Evolutionary conservation across 163 green algal genomes (phyloP).

Genomic region (Botryococcus braunii): DNA sequence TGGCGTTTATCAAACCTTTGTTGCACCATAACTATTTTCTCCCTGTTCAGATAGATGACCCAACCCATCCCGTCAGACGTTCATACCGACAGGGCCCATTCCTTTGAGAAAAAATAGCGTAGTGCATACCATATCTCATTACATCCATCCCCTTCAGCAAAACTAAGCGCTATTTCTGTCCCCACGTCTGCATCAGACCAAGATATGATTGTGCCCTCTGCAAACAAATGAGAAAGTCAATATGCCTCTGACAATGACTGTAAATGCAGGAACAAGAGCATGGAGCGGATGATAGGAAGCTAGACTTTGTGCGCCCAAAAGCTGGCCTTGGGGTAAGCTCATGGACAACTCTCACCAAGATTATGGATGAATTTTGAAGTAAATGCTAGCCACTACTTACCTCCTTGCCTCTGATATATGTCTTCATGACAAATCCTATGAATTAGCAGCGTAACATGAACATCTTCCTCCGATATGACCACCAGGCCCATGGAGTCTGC

Average conservation of each 20-base stretch:
- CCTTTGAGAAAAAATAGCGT: too few relatives aligned
- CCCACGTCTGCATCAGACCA: constrained; percentile 82
- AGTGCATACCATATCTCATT: constrained; percentile 63
- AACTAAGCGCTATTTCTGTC: constrained; percentile 93
- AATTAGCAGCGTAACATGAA: constrained; percentile 65
- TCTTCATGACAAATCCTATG: constrained; percentile 73
- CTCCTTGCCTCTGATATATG: constrained; percentile 77
- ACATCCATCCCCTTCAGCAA: constrained; percentile 83
- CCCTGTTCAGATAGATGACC: background rate
- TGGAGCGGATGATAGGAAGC: background rate
- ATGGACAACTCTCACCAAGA: background rate
- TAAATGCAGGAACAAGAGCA: background rate
- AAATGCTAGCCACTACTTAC: constrained; percentile 25
- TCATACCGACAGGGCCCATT: too few relatives aligned
- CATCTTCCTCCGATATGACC: constrained; percentile 81
- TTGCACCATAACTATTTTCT: background rate
- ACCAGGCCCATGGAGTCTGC: constrained; percentile 67
- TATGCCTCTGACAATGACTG: background rate
- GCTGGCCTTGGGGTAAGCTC: background rate
- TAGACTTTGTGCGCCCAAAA: background rate
- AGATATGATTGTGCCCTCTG: constrained; percentile 94
- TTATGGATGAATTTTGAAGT: background rate
- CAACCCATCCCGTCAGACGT: too few relatives aligned
- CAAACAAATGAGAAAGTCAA: background rate
- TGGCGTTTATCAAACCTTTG: background rate